A percentile compares a stretch with the other conserved stretches of the same genome.
Evolutionary conservation across 2,329 filamentous ascomycete species (phyloP).

Genomic region (Cryphonectria japonica): DNA sequence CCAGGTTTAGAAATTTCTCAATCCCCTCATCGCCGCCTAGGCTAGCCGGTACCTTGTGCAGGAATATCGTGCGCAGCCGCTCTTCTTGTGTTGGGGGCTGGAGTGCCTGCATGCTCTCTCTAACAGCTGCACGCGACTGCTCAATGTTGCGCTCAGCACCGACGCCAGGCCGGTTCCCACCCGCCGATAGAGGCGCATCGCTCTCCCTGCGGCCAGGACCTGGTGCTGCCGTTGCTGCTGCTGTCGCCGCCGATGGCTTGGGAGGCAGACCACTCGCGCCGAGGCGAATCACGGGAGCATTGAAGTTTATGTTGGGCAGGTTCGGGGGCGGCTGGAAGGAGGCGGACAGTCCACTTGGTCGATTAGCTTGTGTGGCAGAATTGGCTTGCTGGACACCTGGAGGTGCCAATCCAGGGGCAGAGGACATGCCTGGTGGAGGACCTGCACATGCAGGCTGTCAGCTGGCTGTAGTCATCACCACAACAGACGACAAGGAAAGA

Average conservation of each 20-base stretch:
- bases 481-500: slow-evolving; percentile 13
- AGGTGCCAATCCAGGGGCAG: slow-evolving; percentile 78
- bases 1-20: slow-evolving; percentile 76
- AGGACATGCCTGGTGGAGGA: slow-evolving; percentile 78
- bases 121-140: slow-evolving; percentile 66
- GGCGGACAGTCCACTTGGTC: slow-evolving; percentile 77
- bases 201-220: slow-evolving; percentile 51
- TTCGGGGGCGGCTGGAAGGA: slow-evolving; percentile 89
- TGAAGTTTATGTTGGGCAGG: slow-evolving; percentile 98
- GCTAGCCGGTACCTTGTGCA: slow-evolving; percentile 83
- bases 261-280: slow-evolving; percentile 68
- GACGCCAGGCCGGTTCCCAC: slow-evolving; percentile 48
- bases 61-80: slow-evolving; percentile 86
- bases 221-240: slow-evolving; percentile 41
- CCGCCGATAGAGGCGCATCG: slow-evolving; percentile 44
- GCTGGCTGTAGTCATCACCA: slow-evolving; percentile 20
- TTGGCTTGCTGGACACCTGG: slow-evolving; percentile 78
- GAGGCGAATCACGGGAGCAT: slow-evolving; percentile 91
- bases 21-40: slow-evolving; percentile 76
- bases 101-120: slow-evolving; percentile 72
- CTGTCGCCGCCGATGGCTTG: slow-evolving; percentile 56
- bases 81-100: slow-evolving; percentile 88
- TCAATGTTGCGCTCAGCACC: slow-evolving; percentile 70
- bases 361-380: slow-evolving; percentile 70
- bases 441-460: slow-evolving; percentile 48